phyloP scores from a whole-genome alignment of 805 yeast genomes.

The Lachancea sp. region DNA sequence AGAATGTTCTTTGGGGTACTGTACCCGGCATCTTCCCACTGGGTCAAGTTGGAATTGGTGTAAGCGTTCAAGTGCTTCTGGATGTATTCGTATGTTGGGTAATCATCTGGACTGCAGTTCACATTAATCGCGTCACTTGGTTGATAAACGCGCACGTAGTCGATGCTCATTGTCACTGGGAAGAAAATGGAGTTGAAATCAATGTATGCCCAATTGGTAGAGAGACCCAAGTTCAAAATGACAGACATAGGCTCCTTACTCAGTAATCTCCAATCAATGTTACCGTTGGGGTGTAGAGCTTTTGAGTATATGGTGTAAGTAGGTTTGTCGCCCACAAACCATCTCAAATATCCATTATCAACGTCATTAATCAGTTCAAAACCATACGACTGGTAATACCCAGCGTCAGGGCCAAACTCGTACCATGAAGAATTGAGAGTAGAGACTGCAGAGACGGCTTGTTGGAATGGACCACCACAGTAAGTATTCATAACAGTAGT shows the following conservation, averaged over 20 bases:
- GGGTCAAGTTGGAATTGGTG: constrained; percentile 57
- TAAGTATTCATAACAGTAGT: constrained; percentile 79
- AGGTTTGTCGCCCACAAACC: constrained; percentile 81
- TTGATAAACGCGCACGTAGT: constrained; percentile 89
- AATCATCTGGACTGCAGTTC: constrained; percentile 82
- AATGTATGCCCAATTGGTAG: constrained; percentile 89
- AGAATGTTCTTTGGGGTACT: constrained; percentile 54
- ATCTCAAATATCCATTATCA: constrained; percentile 65
- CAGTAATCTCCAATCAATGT: constrained; percentile 73
- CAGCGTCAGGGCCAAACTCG: constrained; percentile 48
- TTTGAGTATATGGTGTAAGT: constrained; percentile 66
- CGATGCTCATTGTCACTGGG: constrained; percentile 73
- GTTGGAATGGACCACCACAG: constrained; percentile 90
- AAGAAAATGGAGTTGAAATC: constrained; percentile 78
- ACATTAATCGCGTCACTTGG: constrained; percentile 54
- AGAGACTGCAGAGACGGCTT: constrained; percentile 81
- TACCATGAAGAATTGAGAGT: constrained; percentile 81
- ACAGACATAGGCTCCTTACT: constrained; percentile 92
- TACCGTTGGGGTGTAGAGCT: constrained; percentile 86
- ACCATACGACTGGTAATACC: constrained; percentile 64
- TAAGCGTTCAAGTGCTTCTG: constrained; percentile 64
- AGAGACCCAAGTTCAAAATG: constrained; percentile 80
- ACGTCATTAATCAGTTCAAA: constrained; percentile 72
- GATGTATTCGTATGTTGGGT: constrained; percentile 84
- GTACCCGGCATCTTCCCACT: constrained; percentile 75